A percentile compares a stretch with the other conserved stretches of the same genome.
Conservation (phyloP, 148 eudicot genomes). For the Heliosperma pusillum region DNA sequence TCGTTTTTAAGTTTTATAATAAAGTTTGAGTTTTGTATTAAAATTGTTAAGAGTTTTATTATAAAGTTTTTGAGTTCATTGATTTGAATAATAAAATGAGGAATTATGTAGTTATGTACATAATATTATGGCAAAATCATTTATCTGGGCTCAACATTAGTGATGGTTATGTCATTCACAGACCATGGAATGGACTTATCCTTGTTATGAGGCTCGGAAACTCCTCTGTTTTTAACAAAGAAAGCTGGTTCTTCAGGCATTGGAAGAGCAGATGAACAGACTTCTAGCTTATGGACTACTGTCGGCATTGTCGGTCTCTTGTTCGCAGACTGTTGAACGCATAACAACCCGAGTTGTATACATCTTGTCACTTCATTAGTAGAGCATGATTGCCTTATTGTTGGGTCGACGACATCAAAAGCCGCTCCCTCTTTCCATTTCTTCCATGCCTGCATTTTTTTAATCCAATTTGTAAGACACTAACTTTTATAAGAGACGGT, state of each 20-base stretch:
- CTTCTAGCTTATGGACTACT: constrained; percentile 11
- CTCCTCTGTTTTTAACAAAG: constrained; percentile 5
- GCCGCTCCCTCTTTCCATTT: constrained; percentile 27
- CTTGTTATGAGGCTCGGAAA: neutral
- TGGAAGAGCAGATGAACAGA: constrained; percentile 9
- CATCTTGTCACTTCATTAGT: constrained; percentile 25
- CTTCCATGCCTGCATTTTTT: constrained; percentile 35
- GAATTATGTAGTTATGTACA: no score
- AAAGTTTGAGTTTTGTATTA: no score
- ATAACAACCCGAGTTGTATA: constrained; percentile 26
- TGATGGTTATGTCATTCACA: neutral
- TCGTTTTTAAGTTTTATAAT: no score
- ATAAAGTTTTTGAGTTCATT: no score
- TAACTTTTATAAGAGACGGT: no score
- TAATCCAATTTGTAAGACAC: neutral
- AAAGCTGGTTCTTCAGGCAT: constrained; percentile 16
- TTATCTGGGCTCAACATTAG: neutral
- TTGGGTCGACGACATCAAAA: constrained; percentile 31
- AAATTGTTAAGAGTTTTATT: no score
- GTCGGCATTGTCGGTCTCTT: constrained; percentile 27
- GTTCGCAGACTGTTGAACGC: constrained; percentile 19
- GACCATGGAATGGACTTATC: neutral
- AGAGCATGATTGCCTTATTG: constrained; percentile 18
- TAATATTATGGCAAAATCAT: no score
- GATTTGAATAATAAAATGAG: no score